Percentiles rank a stretch among this genome's conserved stretches.
phyloP scores from a whole-genome alignment of 192 early-diverging fungal genomes.

The Thamnidium elegans region DNA sequence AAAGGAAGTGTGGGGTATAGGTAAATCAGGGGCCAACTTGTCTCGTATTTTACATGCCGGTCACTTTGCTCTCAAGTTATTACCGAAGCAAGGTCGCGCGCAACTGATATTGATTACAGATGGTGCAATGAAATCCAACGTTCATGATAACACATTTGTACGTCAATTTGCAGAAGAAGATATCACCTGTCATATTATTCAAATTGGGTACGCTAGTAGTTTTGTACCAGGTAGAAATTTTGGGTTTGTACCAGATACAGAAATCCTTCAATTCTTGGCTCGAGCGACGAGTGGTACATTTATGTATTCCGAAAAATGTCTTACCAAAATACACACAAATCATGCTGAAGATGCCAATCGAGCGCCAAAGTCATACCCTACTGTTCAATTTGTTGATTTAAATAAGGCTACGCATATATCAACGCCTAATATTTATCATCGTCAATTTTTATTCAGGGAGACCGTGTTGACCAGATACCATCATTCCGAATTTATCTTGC shows the following conservation, averaged over 20 bases:
- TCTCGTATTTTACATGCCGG: conserved; percentile 56
- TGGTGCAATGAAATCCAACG: conserved; percentile 69
- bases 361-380: background rate
- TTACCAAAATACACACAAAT: conserved; percentile 16
- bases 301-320: conserved; percentile 69
- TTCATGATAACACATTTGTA: conserved; percentile 52
- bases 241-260: conserved; percentile 74
- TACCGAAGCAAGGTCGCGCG: conserved; percentile 44
- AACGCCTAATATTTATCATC: conserved; percentile 14
- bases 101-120: conserved; percentile 66
- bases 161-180: conserved; percentile 62
- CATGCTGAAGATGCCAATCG: background rate
- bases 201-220: conserved; percentile 63
- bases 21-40: conserved; percentile 49
- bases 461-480: conserved; percentile 2
- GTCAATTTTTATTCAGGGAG: conserved; percentile 18
- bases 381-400: background rate
- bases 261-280: conserved; percentile 65
- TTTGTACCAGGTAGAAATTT: conserved; percentile 65
- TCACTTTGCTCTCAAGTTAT: conserved; percentile 45
- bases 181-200: conserved; percentile 68
- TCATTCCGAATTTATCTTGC: background rate
- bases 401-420: conserved; percentile 13
- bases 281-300: conserved; percentile 67
- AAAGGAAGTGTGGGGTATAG: conserved; percentile 53